These are phyloP conservation scores for Primulina huaijiensis DNA, from an alignment of 257 asterid genomes.

Conservation along the genomic window DNA sequence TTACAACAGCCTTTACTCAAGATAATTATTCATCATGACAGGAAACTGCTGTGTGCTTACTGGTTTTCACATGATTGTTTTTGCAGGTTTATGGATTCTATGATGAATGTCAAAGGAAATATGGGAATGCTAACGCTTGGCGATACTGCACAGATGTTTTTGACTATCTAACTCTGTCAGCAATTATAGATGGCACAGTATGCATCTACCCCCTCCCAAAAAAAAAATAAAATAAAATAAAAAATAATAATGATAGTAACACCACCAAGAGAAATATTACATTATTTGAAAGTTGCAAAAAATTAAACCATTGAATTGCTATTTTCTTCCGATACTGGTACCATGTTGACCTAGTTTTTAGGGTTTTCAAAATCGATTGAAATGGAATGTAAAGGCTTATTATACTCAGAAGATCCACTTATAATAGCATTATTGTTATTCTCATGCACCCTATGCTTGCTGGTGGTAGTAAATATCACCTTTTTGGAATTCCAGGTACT, in stretches of 20 bases:
- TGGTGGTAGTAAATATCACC: slow-evolving; percentile 17
- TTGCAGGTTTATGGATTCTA: slow-evolving; percentile 94
- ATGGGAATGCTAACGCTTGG: slow-evolving; percentile 99
- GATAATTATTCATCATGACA: slow-evolving; percentile 19
- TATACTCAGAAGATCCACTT: slow-evolving; percentile 1
- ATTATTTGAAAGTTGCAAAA: not conserved
- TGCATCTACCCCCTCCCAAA: slow-evolving; percentile 22
- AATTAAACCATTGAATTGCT: slow-evolving; percentile 10
- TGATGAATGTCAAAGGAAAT: slow-evolving; percentile 97
- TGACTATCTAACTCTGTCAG: slow-evolving; percentile 91
- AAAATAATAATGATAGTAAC: no score
- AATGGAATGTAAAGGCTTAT: slow-evolving; percentile 3
- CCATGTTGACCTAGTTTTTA: not conserved
- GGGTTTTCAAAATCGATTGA: slow-evolving; percentile 8
- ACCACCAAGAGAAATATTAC: not conserved
- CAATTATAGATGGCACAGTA: slow-evolving; percentile 96
- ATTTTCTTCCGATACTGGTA: slow-evolving; percentile 8
- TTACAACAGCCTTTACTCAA: slow-evolving; percentile 12
- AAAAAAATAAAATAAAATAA: no score
- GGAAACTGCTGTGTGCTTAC: slow-evolving; percentile 20
- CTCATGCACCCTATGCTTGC: slow-evolving; percentile 8
- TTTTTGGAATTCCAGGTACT: slow-evolving; percentile 59
- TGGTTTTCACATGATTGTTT: slow-evolving; percentile 21
- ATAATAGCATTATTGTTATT: not conserved
- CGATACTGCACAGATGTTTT: slow-evolving; percentile 99